Percentiles rank a stretch among this genome's conserved stretches.
These are phyloP conservation scores for Cutaneotrichosporon mucoides DNA, from an alignment of 1,284 basidiomycete genomes.

Conservation along the genomic window DNA sequence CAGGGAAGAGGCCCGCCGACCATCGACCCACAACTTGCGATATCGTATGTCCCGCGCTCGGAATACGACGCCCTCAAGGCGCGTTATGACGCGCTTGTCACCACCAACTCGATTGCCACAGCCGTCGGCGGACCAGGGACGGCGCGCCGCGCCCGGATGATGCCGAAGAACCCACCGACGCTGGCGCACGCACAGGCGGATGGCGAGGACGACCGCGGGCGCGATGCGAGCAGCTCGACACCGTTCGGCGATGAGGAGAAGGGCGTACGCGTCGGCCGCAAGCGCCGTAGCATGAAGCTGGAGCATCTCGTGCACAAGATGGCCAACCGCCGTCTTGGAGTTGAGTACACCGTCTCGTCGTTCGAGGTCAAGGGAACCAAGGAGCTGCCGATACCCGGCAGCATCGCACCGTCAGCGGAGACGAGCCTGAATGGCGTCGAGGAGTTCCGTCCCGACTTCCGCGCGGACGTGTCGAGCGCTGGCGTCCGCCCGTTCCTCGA, in stretches of 20 bases:
- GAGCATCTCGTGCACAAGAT: slow-evolving; percentile 47
- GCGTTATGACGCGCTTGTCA: slow-evolving; percentile 32
- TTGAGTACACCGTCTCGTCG: slow-evolving; percentile 36
- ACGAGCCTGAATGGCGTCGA: slow-evolving; percentile 33
- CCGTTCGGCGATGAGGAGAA: slow-evolving; percentile 18
- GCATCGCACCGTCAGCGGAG: slow-evolving; percentile 22
- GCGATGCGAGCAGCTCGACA: slow-evolving; percentile 9
- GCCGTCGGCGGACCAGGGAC: neutral
- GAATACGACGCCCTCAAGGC: slow-evolving; percentile 41
- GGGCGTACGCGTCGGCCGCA: slow-evolving; percentile 18
- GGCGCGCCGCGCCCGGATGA: slow-evolving; percentile 7
- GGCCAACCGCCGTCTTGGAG: slow-evolving; percentile 44
- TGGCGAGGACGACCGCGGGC: slow-evolving; percentile 8
- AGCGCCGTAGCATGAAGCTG: slow-evolving; percentile 42
- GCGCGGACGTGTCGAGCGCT: slow-evolving; percentile 21
- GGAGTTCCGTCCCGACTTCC: slow-evolving; percentile 42
- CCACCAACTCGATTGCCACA: slow-evolving; percentile 5
- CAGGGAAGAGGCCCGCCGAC: slow-evolving; percentile 21
- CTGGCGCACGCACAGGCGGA: neutral
- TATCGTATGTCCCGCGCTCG: slow-evolving; percentile 25
- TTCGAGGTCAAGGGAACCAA: slow-evolving; percentile 35
- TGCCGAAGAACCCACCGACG: slow-evolving; percentile 7
- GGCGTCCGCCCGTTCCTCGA: slow-evolving; percentile 38
- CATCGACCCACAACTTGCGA: slow-evolving; percentile 25
- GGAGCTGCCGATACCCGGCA: slow-evolving; percentile 35